phyloP scores from a whole-genome alignment of 441 rosid species.

The Erysimum cheiri region DNA sequence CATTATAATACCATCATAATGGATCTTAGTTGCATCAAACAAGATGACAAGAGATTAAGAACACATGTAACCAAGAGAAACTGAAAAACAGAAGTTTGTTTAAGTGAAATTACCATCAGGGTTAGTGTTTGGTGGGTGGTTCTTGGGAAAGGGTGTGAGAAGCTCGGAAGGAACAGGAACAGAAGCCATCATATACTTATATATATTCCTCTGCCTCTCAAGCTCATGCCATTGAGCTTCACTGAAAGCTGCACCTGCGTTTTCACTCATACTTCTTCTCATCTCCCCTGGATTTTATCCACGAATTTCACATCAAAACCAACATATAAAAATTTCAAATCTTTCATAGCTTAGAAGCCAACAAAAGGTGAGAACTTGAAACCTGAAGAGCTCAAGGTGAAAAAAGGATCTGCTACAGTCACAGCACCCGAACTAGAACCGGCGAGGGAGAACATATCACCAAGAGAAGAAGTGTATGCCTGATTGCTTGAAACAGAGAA shows the following conservation, averaged over 20 bases:
- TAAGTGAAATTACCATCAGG: slow-evolving; percentile 34
- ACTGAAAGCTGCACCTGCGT: slow-evolving; percentile 50
- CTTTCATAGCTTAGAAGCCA: not conserved
- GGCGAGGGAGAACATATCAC: slow-evolving; percentile 45
- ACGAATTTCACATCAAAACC: slow-evolving; percentile 2
- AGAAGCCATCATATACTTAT: slow-evolving; percentile 64
- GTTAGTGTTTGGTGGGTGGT: slow-evolving; percentile 29
- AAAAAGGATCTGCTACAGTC: slow-evolving; percentile 44
- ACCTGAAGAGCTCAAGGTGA: slow-evolving; percentile 50
- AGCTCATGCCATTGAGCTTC: slow-evolving; percentile 66
- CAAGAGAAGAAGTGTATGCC: slow-evolving; percentile 38
- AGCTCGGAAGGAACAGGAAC: slow-evolving; percentile 55
- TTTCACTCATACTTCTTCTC: slow-evolving; percentile 36
- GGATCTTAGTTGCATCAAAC: not conserved
- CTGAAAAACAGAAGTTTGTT: not conserved
- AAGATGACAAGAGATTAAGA: slow-evolving; percentile 9
- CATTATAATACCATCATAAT: not conserved
- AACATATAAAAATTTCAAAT: not conserved
- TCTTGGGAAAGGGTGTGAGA: slow-evolving; percentile 38
- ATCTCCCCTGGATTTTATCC: slow-evolving; percentile 35
- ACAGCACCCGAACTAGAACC: slow-evolving; percentile 51
- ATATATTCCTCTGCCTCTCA: slow-evolving; percentile 66
- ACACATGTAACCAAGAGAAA: slow-evolving; percentile 23
- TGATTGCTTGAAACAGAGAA: slow-evolving; percentile 55
- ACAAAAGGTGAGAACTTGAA: slow-evolving; percentile 36